These are phyloP conservation scores for Penicillium sp. DNA, from an alignment of 2,329 filamentous ascomycete genomes.

Conservation along the genomic window DNA sequence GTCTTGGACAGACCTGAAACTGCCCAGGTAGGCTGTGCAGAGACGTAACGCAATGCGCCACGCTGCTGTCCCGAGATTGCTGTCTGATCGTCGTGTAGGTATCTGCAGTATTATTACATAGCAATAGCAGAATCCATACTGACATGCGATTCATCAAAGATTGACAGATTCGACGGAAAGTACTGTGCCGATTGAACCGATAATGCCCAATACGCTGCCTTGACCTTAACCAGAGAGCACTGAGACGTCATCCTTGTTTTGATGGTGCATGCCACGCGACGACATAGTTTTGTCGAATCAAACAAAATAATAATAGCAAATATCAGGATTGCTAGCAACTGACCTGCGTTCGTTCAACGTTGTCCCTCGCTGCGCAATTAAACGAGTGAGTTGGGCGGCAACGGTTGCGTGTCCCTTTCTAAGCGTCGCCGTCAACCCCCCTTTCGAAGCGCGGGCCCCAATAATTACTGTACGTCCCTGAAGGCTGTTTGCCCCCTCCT, in stretches of 20 bases:
- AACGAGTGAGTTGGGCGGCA: not conserved
- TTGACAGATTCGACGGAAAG: too few relatives aligned
- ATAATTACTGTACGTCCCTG: constrained; percentile 4
- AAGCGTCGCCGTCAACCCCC: constrained; percentile 12
- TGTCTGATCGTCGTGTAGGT: not conserved
- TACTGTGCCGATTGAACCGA: not conserved
- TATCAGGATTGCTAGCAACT: too few relatives aligned
- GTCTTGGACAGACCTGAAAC: not conserved
- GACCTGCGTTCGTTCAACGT: not conserved
- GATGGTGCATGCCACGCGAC: not conserved
- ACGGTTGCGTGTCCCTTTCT: constrained; percentile 10
- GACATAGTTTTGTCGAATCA: not conserved
- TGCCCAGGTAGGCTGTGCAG: not conserved
- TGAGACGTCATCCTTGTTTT: not conserved
- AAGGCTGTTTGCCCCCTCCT: constrained; percentile 3
- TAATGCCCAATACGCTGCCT: not conserved
- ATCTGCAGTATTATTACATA: not conserved
- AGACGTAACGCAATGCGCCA: constrained; percentile 6
- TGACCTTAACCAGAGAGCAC: too few relatives aligned
- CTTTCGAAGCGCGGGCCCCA: constrained; percentile 19
- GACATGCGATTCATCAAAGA: too few relatives aligned
- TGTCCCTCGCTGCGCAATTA: not conserved
- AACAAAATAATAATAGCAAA: not conserved
- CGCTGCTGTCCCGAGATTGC: not conserved
- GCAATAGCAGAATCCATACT: not conserved